Evolutionary conservation across 192 early-diverging fungal genomes (phyloP).

Genomic region (Coemansia sp.): DNA sequence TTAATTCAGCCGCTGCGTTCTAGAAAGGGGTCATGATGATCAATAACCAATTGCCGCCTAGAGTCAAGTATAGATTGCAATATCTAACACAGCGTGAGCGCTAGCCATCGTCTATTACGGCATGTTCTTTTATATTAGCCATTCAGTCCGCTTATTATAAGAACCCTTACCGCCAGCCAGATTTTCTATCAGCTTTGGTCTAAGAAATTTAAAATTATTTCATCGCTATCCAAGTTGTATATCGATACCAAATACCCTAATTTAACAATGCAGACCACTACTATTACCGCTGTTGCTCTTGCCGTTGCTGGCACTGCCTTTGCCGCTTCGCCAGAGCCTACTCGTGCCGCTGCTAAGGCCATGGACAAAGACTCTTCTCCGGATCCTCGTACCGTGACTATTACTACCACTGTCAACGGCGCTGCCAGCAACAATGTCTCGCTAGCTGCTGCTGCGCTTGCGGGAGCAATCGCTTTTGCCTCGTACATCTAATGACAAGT

Average conservation of each 20-base stretch:
- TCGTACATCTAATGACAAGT: conserved; percentile 32
- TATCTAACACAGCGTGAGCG: background rate
- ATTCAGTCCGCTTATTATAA: conserved; percentile 3
- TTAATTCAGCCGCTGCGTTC: background rate
- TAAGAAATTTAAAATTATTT: background rate
- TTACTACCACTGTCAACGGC: conserved; percentile 40
- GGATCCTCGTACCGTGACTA: conserved; percentile 48
- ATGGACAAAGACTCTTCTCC: conserved; percentile 2
- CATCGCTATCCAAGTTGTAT: background rate
- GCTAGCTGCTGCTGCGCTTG: conserved; percentile 48
- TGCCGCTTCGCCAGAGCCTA: conserved; percentile 36
- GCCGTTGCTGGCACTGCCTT: conserved; percentile 44
- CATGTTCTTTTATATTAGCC: background rate
- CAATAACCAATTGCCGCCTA: too few relatives aligned
- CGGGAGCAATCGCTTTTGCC: conserved; percentile 48
- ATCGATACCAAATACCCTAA: conserved; percentile 4
- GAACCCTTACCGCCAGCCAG: conserved; percentile 11
- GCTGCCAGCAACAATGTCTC: conserved; percentile 40
- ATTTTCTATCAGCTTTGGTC: background rate
- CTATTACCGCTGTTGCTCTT: conserved; percentile 37
- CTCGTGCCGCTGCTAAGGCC: conserved; percentile 16
- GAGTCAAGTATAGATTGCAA: too few relatives aligned
- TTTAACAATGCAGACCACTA: conserved; percentile 40
- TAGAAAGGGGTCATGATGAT: background rate
- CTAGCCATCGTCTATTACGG: background rate